Conservation (phyloP, 2,329 filamentous ascomycete species). For the Alternaria gansuensis region DNA sequence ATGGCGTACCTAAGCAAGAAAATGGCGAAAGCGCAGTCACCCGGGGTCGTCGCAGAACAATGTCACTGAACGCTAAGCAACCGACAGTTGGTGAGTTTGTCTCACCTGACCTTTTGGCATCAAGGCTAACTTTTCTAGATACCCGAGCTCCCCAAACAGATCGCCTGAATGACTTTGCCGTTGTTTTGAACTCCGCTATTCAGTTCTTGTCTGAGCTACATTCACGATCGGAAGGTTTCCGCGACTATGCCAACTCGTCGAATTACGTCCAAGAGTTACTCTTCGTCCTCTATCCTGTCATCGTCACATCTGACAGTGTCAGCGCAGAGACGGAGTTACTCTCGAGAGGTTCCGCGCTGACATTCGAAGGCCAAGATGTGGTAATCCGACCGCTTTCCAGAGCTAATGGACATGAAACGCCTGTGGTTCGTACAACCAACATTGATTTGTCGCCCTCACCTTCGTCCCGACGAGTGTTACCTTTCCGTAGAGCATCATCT, state of each 20-base stretch:
- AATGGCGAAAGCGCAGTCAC: conserved; percentile 35
- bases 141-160: conserved; percentile 46
- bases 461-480: conserved; percentile 61
- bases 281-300: conserved; percentile 81
- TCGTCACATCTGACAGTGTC: conserved; percentile 86
- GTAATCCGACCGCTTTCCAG: conserved; percentile 79
- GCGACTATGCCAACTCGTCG: conserved; percentile 81
- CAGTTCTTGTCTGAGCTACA: conserved; percentile 83
- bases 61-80: conserved; percentile 71
- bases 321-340: conserved; percentile 87
- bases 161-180: conserved; percentile 64
- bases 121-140: conserved; percentile 39
- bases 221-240: conserved; percentile 76
- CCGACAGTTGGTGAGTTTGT: conserved; percentile 43
- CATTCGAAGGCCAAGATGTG: conserved; percentile 85
- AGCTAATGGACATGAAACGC: conserved; percentile 63
- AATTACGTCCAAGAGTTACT: conserved; percentile 84
- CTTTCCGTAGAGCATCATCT: conserved; percentile 82
- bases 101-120: too few relatives aligned
- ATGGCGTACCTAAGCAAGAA: conserved; percentile 26
- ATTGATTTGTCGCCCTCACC: conserved; percentile 54
- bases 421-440: conserved; percentile 78
- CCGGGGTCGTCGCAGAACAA: conserved; percentile 66
- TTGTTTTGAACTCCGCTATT: conserved; percentile 77
- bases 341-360: conserved; percentile 80